These are phyloP conservation scores for Paspalum vaginatum DNA, from an alignment of 176 grass and related monocot genomes.

Conservation along the genomic window DNA sequence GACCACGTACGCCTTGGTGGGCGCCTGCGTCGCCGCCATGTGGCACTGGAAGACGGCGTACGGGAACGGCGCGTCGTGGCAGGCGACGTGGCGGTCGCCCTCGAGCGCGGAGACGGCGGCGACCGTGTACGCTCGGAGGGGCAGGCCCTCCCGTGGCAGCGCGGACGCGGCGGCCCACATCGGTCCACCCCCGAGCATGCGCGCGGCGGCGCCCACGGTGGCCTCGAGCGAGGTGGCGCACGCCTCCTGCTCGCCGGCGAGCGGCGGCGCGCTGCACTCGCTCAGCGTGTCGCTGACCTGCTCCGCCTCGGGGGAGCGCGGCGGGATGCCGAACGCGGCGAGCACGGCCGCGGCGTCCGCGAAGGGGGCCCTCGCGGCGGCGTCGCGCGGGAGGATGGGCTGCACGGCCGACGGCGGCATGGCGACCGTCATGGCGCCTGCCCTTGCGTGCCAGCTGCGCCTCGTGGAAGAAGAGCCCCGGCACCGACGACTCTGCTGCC, in stretches of 20 bases:
- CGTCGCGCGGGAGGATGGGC: not conserved
- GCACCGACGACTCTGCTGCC: not conserved
- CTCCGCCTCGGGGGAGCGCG: not conserved
- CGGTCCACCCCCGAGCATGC: not conserved
- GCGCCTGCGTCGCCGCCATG: no score
- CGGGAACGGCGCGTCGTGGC: not conserved
- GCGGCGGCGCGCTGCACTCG: not conserved
- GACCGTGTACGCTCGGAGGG: not conserved
- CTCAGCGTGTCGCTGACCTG: not conserved
- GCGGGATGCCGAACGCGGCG: not conserved
- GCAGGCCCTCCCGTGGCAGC: not conserved
- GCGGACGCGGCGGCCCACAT: no score
- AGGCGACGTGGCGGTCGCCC: constrained; percentile 1
- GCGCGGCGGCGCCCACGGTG: not conserved
- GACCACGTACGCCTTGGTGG: not conserved
- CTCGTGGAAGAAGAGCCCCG: not conserved
- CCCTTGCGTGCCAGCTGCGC: not conserved
- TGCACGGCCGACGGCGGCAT: not conserved
- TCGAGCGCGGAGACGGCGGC: not conserved
- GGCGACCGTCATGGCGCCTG: not conserved
- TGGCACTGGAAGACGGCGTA: constrained; percentile 20
- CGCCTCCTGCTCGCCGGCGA: not conserved
- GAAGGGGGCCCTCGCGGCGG: not conserved
- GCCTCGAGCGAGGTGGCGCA: not conserved
- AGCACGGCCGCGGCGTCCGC: not conserved